Conservation (phyloP, 768 basidiomycete genomes). For the Rickenella mellea region DNA sequence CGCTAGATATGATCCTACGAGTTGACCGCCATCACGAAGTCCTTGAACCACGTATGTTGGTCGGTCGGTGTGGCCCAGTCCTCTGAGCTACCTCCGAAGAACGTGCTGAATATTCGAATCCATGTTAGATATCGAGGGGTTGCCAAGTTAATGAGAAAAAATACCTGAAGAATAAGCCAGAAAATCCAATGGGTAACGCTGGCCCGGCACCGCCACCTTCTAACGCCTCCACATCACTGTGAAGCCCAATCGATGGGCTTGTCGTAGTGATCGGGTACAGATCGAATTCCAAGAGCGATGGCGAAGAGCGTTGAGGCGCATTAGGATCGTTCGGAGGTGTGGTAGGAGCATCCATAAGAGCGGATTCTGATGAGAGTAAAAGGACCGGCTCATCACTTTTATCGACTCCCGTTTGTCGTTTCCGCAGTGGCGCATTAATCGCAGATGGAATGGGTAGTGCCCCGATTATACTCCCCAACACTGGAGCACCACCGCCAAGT, state of each 20-base stretch:
- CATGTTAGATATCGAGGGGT: not conserved
- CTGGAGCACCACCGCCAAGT: not conserved
- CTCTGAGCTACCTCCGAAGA: conserved; percentile 68
- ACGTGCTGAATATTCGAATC: conserved; percentile 37
- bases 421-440: conserved; percentile 1
- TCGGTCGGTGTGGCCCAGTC: conserved; percentile 63
- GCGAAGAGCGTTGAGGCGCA: not conserved
- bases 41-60: conserved; percentile 72
- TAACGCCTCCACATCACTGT: conserved; percentile 18
- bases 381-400: not conserved
- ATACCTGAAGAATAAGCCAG: conserved; percentile 72
- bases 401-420: not conserved
- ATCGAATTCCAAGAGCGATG: not conserved
- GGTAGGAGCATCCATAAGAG: not conserved
- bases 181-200: conserved; percentile 30
- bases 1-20: conserved; percentile 5
- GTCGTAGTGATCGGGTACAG: conserved; percentile 1
- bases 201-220: not conserved
- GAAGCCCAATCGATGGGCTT: conserved; percentile 26
- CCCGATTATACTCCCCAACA: not conserved
- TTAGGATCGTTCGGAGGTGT: not conserved
- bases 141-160: conserved; percentile 3
- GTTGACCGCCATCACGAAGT: conserved; percentile 39
- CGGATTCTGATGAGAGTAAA: not conserved
- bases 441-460: not conserved